Conservation (phyloP, 2,329 filamentous ascomycete species). For the Fragosphaeria purpurea region DNA sequence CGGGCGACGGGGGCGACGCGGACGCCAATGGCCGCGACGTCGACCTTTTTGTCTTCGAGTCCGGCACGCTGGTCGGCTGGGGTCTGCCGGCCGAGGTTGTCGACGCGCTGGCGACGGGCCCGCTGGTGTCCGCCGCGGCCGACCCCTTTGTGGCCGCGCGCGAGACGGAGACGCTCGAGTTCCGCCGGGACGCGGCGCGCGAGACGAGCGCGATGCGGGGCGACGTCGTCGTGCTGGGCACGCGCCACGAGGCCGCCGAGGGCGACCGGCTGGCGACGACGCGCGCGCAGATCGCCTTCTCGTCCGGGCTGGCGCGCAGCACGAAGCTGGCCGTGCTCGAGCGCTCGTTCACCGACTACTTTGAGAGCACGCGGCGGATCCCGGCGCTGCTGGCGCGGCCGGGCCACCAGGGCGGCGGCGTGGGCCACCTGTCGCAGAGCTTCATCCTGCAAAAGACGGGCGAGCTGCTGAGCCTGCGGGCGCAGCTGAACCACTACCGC, state of each 20-base stretch:
- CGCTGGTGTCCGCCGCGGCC: slow-evolving; percentile 66
- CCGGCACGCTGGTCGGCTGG: slow-evolving; percentile 89
- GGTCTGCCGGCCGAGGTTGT: slow-evolving; percentile 69
- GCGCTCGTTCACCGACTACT: slow-evolving; percentile 70
- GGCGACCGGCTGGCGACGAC: slow-evolving; percentile 48
- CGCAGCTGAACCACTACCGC: slow-evolving; percentile 91
- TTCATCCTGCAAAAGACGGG: slow-evolving; percentile 92
- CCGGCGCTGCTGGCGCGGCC: slow-evolving; percentile 63
- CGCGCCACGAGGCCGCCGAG: slow-evolving; percentile 44
- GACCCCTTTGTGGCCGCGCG: slow-evolving; percentile 59
- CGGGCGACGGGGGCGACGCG: slow-evolving; percentile 13
- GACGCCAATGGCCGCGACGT: slow-evolving; percentile 45
- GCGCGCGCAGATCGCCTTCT: slow-evolving; percentile 91
- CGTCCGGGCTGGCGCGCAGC: slow-evolving; percentile 80
- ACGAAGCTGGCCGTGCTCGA: slow-evolving; percentile 93
- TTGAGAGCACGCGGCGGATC: slow-evolving; percentile 75
- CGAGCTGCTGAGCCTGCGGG: slow-evolving; percentile 77
- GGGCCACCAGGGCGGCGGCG: not conserved
- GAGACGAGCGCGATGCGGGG: slow-evolving; percentile 75
- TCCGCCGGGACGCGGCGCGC: slow-evolving; percentile 61
- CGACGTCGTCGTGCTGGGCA: slow-evolving; percentile 83
- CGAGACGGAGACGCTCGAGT: slow-evolving; percentile 87
- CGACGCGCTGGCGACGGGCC: slow-evolving; percentile 56
- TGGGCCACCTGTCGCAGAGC: slow-evolving; percentile 54
- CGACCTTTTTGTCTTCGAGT: slow-evolving; percentile 93